Evolutionary conservation across 164 flowering plant genomes (phyloP), one percentile per base, ranked within the genome.

Genomic region (Santalum album): DNA sequence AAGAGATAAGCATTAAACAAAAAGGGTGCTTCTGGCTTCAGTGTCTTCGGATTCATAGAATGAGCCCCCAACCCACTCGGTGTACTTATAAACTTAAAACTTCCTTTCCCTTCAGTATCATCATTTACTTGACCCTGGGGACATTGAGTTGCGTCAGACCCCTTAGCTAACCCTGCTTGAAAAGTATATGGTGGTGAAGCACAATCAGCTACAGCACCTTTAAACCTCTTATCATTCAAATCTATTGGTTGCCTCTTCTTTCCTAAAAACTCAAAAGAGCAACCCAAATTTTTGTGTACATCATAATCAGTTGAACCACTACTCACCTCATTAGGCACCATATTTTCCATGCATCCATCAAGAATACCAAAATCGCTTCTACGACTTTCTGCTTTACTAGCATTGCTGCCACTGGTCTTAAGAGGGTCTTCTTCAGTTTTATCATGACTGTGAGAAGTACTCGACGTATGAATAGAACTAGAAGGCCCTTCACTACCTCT

Each of bases 1-100:
- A 60, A 62, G 14, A 76, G 32, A 56, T 60, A 67, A 23, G 54
- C 57, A 12, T 65, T 60, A 42, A 70, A 63, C 23, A 58, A 36
- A 20, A 20, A 6, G 43, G 67, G 62, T 46, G 70, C 62, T 65
- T 70, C 76, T 57, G 65, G 62, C 12, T 56, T 35, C 19, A 72
- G 69, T 38, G 64, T 25, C 21, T 27, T 55, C 11, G 63, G 70
- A 11, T 65, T 73, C 22, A 34, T 36, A 34, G n/a, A 63, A 23
- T 70, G 26, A 10, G 49, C 18, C 25, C 45, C 62, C 2, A 51
- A 43, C 34, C 22, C 55, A 23, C 44, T 51, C 10, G 64, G 40
- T 58, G 56, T 55, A 55, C 58, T 51, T 6, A 62, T 11, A 56
- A 47, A 60, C 20, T 60, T 47, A 19, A 25, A 46, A 0, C 43